Conservation (phyloP, 129 eudicot species). For the Centella asiatica region DNA sequence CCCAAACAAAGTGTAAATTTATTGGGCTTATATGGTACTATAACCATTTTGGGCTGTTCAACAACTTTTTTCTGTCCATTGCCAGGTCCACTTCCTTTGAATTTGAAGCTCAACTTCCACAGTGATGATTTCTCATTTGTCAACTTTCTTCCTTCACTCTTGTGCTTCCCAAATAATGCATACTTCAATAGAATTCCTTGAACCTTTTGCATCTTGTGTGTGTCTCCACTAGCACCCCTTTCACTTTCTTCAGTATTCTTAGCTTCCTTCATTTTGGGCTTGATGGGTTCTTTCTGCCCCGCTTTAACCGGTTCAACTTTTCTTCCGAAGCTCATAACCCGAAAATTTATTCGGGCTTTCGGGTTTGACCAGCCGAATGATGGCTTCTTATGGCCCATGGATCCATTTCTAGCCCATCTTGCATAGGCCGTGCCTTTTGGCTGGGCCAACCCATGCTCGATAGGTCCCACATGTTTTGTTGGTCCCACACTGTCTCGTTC, state of each 20-base stretch:
- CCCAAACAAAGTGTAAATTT: slow-evolving; percentile 29
- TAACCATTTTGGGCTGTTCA: slow-evolving; percentile 26
- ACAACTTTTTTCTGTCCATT: slow-evolving; percentile 18
- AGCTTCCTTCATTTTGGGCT: slow-evolving; percentile 12
- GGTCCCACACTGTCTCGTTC: too few relatives aligned
- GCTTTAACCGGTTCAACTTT: slow-evolving; percentile 17
- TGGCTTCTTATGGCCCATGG: slow-evolving; percentile 26
- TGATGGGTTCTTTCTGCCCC: slow-evolving; percentile 15
- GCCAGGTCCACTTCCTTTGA: slow-evolving; percentile 30
- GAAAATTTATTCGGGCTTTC: slow-evolving; percentile 23
- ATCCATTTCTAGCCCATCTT: slow-evolving; percentile 43
- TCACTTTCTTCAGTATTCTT: slow-evolving; percentile 13
- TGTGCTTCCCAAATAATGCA: slow-evolving; percentile 49
- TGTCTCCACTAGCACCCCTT: slow-evolving; percentile 17
- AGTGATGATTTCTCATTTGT: slow-evolving; percentile 21
- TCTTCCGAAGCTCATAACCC: slow-evolving; percentile 17
- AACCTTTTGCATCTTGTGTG: slow-evolving; percentile 39
- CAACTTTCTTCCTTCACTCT: slow-evolving; percentile 20
- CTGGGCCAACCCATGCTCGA: slow-evolving; percentile 16
- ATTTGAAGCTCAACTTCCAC: slow-evolving; percentile 36
- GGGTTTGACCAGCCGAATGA: slow-evolving; percentile 18
- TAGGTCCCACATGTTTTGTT: slow-evolving; percentile 12
- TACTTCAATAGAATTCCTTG: slow-evolving; percentile 50
- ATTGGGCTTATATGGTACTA: slow-evolving; percentile 27
- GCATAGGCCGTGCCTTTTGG: slow-evolving; percentile 48